Evolutionary conservation across 1,284 basidiomycete genomes (phyloP), one percentile per base, ranked within the genome.

Genomic region (Austroboletus niveus): DNA sequence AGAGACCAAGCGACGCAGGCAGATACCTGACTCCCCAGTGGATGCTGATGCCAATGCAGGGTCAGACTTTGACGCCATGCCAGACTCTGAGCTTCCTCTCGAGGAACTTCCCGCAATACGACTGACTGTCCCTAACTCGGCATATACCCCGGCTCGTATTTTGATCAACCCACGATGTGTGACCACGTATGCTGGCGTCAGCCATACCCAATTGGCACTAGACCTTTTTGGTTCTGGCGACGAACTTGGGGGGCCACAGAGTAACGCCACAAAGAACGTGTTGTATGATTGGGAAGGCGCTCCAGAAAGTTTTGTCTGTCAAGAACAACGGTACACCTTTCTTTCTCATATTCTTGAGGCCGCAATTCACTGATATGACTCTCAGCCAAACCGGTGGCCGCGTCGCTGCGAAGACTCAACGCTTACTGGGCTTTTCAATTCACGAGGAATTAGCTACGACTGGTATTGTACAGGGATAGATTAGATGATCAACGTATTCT

Each of bases 141-240:
- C 84, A 11, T 97, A 94, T 72, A 77, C 82, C 10, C 85, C 93
- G 2, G 94, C 93, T 3, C 77, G 93, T 49, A 96, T 98, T 60
- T 71, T 98, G 55, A 87, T 98, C 54, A 97, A 97, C 67, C 94
- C 94, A 6, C 83, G 94, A 12, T 97, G 94, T 68, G 89, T 95
- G 41, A 97, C 94, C 42, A 97, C 94, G 15, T 98, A 98, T 65
- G 94, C 94, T 1, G 94, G 94, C 7, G 94, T 97, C 5, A 91
- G 87, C 57, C 94, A 98, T 69, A 92, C 92, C 17, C 88, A 93
- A 69, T 80, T 98, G 38, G 94, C 94, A 10, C 71, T 91, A 40
- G 94, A 97, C 69, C 71, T 98, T 56, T 98, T 97, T 62, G 94
- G 94, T 0, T 69, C 73, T 8, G 87, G 87, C 31, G 79, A 84